Conservation (phyloP, 495 filamentous ascomycete genomes). For the Hyaloscypha hepaticicola region DNA sequence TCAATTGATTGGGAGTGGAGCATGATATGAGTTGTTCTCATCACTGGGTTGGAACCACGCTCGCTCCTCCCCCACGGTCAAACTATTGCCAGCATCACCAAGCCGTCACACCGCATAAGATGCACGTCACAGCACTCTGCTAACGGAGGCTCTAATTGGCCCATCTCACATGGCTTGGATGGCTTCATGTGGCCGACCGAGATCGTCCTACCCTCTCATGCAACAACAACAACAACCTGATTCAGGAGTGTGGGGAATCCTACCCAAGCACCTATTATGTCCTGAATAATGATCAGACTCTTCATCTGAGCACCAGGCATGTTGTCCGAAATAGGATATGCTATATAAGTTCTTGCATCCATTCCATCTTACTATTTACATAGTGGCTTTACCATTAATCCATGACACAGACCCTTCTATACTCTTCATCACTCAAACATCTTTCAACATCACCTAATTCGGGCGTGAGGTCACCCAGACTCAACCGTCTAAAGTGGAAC, state of each 20-base stretch:
- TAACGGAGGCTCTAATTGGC: neutral
- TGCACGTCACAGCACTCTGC: neutral
- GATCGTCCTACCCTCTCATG: neutral
- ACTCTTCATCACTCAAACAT: conserved; percentile 2
- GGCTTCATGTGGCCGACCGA: neutral
- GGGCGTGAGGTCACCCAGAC: conserved; percentile 15
- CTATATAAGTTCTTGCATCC: neutral
- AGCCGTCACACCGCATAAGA: neutral
- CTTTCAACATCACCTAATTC: conserved; percentile 11
- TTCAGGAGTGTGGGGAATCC: neutral
- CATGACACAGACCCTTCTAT: neutral
- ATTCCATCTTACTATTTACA: conserved; percentile 2
- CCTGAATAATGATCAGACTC: conserved; percentile 1
- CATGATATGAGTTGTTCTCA: neutral
- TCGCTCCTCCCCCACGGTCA: neutral
- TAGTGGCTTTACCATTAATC: neutral
- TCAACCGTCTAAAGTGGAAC: conserved; percentile 12
- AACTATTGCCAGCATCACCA: neutral
- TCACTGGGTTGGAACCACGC: neutral
- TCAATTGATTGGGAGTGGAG: neutral
- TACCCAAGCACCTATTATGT: neutral
- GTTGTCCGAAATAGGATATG: neutral
- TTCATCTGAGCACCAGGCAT: neutral
- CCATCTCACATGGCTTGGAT: neutral
- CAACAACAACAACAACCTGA: neutral